These are phyloP conservation scores for Vitis hybrid DNA, from an alignment of 177 flowering plant genomes.

Conservation along the genomic window DNA sequence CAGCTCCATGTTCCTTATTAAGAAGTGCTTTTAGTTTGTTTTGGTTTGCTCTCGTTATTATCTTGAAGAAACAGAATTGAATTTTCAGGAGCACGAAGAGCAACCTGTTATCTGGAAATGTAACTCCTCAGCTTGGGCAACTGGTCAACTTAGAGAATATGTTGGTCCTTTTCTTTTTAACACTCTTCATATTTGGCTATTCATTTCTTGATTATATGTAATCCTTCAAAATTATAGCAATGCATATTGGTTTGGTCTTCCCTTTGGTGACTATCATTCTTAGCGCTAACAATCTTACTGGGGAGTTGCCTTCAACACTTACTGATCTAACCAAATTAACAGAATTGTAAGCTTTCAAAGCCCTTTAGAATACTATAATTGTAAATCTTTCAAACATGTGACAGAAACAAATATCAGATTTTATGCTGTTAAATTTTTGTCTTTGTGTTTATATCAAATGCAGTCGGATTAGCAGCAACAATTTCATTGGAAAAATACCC, in stretches of 20 bases:
- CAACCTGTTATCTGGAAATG: conserved; percentile 22
- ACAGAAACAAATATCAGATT: background rate
- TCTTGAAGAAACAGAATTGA: background rate
- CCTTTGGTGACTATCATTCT: conserved; percentile 2
- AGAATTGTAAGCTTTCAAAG: conserved; percentile 25
- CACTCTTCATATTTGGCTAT: no score
- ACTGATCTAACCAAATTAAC: conserved; percentile 23
- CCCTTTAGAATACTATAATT: no score
- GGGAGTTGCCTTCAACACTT: conserved; percentile 27
- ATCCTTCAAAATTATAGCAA: no score
- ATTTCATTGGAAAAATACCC: conserved; percentile 38
- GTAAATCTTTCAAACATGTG: no score
- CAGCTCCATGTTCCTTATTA: no score
- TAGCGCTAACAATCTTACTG: conserved; percentile 30
- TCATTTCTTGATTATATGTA: no score
- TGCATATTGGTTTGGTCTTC: background rate
- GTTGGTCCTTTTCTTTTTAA: conserved; percentile 5
- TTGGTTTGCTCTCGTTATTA: background rate
- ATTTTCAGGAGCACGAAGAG: conserved; percentile 16
- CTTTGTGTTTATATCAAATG: background rate
- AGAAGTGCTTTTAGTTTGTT: background rate
- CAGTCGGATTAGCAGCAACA: conserved; percentile 35
- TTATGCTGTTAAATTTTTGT: background rate
- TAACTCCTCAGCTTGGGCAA: conserved; percentile 27
- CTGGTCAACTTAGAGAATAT: conserved; percentile 15